Conservation (phyloP, 2,329 filamentous ascomycete genomes). For the Aspergillus costaricaensis region DNA sequence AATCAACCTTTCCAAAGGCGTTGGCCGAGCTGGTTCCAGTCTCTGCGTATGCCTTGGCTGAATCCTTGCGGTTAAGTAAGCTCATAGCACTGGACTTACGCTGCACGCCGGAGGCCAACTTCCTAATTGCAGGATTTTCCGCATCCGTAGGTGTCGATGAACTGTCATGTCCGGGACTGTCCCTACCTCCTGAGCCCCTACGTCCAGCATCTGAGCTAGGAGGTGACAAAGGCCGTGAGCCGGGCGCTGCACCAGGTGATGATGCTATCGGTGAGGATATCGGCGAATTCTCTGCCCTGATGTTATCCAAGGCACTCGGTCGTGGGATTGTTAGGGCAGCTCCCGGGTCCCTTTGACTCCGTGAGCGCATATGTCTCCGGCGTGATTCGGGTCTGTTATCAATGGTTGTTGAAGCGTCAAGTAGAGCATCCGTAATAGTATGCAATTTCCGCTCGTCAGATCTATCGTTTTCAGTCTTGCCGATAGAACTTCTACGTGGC, state of each 20-base stretch:
- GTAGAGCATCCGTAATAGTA: constrained; percentile 84
- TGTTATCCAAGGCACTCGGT: constrained; percentile 25
- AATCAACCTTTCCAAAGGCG: constrained; percentile 65
- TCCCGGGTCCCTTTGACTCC: constrained; percentile 40
- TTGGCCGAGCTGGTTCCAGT: constrained; percentile 65
- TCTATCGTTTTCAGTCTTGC: constrained; percentile 31
- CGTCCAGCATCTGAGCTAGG: constrained; percentile 38
- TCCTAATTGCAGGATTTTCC: constrained; percentile 34
- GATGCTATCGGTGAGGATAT: constrained; percentile 39
- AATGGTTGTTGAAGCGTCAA: constrained; percentile 89
- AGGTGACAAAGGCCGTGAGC: constrained; percentile 37
- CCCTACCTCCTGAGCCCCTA: constrained; percentile 28
- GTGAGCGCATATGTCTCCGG: constrained; percentile 43
- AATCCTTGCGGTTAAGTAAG: constrained; percentile 60
- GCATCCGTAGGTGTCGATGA: constrained; percentile 33
- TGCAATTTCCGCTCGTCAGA: constrained; percentile 55
- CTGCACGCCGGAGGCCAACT: constrained; percentile 30
- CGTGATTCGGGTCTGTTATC: constrained; percentile 61
- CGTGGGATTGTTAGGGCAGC: constrained; percentile 18
- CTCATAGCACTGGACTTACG: constrained; percentile 59
- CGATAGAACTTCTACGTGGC: constrained; percentile 29
- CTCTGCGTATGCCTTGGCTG: constrained; percentile 63
- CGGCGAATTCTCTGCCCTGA: constrained; percentile 30
- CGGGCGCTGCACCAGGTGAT: constrained; percentile 35
- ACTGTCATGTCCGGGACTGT: constrained; percentile 32